phyloP scores from a whole-genome alignment of 2,329 filamentous ascomycete species.

The Thielaviopsis euricoi region DNA sequence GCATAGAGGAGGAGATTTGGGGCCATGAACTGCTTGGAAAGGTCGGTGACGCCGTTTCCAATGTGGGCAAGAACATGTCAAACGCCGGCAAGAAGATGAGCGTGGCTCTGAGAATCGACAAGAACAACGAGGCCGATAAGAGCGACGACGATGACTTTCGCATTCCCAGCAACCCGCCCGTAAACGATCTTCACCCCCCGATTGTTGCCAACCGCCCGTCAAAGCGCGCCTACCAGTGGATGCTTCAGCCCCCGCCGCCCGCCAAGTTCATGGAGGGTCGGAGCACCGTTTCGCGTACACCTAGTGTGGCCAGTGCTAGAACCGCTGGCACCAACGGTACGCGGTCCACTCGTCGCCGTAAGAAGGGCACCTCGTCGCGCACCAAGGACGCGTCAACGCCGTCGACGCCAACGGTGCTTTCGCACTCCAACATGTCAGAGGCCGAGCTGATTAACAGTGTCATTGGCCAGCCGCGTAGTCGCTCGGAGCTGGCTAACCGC shows the following conservation, averaged over 20 bases:
- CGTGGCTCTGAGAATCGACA: constrained; percentile 34
- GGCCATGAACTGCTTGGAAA: constrained; percentile 33
- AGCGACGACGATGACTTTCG: constrained; percentile 43
- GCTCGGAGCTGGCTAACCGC: constrained; percentile 5
- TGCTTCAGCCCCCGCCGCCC: constrained; percentile 81
- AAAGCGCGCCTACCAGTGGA: constrained; percentile 65
- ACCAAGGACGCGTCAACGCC: constrained; percentile 7
- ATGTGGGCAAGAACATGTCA: constrained; percentile 20
- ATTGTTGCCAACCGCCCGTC: constrained; percentile 61
- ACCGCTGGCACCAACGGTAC: constrained; percentile 6
- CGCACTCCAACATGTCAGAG: constrained; percentile 19
- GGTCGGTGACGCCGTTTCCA: constrained; percentile 15
- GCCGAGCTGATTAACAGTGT: constrained; percentile 28
- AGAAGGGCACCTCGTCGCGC: constrained; percentile 16
- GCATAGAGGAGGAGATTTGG: constrained; percentile 80
- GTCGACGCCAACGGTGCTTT: not conserved
- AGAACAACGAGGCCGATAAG: constrained; percentile 31
- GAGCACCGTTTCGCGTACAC: constrained; percentile 47
- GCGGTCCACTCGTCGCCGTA: constrained; percentile 9
- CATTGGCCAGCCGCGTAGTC: constrained; percentile 16
- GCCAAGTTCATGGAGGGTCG: constrained; percentile 86
- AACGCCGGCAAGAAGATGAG: constrained; percentile 38
- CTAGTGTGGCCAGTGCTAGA: constrained; percentile 32
- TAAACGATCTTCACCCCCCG: constrained; percentile 76
- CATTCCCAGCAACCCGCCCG: constrained; percentile 47